A percentile compares a stretch with the other conserved stretches of the same genome.
Conservation (phyloP, 2,329 filamentous ascomycete species). For the Apiospora arundinis region DNA sequence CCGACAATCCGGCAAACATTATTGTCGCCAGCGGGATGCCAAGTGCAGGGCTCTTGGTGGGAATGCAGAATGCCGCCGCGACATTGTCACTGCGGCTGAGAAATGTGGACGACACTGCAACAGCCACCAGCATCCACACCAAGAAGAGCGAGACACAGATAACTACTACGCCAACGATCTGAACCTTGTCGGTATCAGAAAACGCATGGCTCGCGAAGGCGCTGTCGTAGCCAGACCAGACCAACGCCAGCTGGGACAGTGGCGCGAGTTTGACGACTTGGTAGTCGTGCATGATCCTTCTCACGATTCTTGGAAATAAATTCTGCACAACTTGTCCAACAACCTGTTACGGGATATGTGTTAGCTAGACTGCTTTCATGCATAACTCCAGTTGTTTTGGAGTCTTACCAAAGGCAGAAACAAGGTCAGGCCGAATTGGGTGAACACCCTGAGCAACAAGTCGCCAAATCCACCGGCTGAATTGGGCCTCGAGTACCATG, state of each 20-base stretch:
- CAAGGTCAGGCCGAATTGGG: constrained; percentile 2
- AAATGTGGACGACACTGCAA: not conserved
- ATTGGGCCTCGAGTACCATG: not conserved
- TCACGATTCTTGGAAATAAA: not conserved
- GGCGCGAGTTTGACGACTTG: not conserved
- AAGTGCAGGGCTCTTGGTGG: constrained; percentile 9
- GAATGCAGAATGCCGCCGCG: constrained; percentile 16
- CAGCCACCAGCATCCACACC: not conserved
- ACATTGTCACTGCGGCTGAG: not conserved
- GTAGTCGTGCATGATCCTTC: not conserved
- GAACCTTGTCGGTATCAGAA: not conserved
- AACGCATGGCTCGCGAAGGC: constrained; percentile 15
- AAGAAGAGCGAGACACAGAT: not conserved
- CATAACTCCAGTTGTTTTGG: not conserved
- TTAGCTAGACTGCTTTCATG: not conserved
- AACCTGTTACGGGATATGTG: not conserved
- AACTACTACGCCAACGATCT: not conserved
- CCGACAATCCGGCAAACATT: not conserved
- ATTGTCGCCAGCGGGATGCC: constrained; percentile 11
- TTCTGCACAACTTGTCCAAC: not conserved
- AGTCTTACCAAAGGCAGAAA: not conserved
- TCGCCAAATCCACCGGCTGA: not conserved
- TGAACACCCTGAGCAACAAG: not conserved
- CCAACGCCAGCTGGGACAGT: not conserved
- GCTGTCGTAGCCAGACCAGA: constrained; percentile 20